Evolutionary conservation across 345 rosid species (phyloP), one percentile per base, ranked within the genome.

Genomic region (Populus alba): DNA sequence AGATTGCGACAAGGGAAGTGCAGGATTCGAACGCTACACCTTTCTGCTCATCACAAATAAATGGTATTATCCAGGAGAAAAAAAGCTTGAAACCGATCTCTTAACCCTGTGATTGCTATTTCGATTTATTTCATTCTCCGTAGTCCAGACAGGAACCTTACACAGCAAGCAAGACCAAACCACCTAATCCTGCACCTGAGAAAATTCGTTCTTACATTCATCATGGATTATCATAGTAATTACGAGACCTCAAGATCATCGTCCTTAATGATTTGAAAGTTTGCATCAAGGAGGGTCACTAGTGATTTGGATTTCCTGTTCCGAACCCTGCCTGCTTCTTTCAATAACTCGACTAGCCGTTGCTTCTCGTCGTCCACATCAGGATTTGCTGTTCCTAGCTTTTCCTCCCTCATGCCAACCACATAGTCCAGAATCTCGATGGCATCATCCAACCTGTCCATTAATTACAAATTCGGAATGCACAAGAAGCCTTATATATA

Each of bases 371-470:
- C 97, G 2, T 85, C 89, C 66, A 92, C 99, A 67, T 96, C 98
- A 1, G 98, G 97, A 87, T 91, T 91, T 68, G 97, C 98, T 2
- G 97, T 96, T 82, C 99, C 99, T 7, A 96, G 97, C 87, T 96
- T 94, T 86, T 96, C 94, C 70, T 96, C 99, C 86, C 98, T 94
- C 86, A 91, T 90, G 6, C 90, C 92, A 71, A 96, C 97, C 66
- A 96, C 91, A 76, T 86, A 83, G 71, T 96, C 97, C 79, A 96
- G 61, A 74, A 96, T 87, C 77, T 90, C 92, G 75, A 94, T 96
- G n/a, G 99, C 99, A 80, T 94, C 98, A 71, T 89, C 95, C 76
- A 89, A 78, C 87, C 99, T 94, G 89, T 39, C 17, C 71, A 78
- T 43, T 27, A 81, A 18, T 16, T 57, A 17, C 9, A 12, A 47